Evolutionary conservation across 768 basidiomycete species (phyloP).

Genomic region (Amanita pseudoporphyria): DNA sequence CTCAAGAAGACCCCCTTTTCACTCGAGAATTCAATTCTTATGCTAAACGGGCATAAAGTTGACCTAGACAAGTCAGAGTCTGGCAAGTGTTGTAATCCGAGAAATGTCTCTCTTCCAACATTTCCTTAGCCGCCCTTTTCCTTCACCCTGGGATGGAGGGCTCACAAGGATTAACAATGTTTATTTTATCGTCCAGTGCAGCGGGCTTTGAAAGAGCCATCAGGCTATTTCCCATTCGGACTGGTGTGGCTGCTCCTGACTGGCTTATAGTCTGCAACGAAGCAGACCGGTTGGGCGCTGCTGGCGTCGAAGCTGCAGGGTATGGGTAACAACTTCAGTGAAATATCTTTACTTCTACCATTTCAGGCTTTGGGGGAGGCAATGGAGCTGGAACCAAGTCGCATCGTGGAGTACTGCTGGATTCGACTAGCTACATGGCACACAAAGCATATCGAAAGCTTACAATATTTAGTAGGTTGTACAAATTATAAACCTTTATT

Average conservation of each 20-base stretch:
- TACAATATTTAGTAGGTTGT: conserved; percentile 6
- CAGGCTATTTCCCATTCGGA: conserved; percentile 77
- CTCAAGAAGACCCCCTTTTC: conserved; percentile 19
- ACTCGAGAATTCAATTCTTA: conserved; percentile 14
- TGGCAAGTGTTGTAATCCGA: conserved; percentile 16
- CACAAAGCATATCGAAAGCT: conserved; percentile 4
- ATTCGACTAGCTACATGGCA: conserved; percentile 6
- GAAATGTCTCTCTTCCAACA: conserved; percentile 10
- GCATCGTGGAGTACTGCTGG: conserved; percentile 1
- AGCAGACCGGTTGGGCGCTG: conserved; percentile 54
- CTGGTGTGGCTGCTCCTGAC: conserved; percentile 67
- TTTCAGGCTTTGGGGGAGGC: conserved; percentile 18
- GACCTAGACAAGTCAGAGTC: conserved; percentile 17
- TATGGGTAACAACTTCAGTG: conserved; percentile 23
- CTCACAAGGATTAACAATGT: conserved; percentile 28
- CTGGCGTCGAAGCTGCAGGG: conserved; percentile 73
- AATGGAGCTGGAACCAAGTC: conserved; percentile 22
- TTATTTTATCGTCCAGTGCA: conserved; percentile 49
- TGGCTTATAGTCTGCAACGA: conserved; percentile 57
- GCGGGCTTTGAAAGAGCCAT: conserved; percentile 56
- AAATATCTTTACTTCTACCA: neutral
- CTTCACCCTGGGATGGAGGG: conserved; percentile 53
- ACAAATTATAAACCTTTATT: conserved; percentile 8
- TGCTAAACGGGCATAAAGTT: conserved; percentile 15
- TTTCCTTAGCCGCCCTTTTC: conserved; percentile 41